Percentiles rank a stretch among this genome's conserved stretches.
Conservation (phyloP, 148 eudicot species). For the Camellia japonica region DNA sequence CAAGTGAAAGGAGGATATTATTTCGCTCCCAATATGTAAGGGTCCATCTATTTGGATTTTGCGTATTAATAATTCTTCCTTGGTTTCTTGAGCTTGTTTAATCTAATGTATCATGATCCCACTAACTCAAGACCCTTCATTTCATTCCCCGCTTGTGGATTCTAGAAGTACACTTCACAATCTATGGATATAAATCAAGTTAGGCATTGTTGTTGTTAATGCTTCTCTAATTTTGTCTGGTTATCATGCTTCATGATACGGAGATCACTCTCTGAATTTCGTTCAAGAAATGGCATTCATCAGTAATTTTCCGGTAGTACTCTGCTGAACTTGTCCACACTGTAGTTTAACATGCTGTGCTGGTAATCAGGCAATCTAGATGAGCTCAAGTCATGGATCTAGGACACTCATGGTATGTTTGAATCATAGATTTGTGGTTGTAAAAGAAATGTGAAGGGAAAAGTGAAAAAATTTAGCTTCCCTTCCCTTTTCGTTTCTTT, state of each 20-base stretch:
- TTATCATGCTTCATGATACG: background rate
- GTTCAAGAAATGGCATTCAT: background rate
- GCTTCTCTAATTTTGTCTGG: background rate
- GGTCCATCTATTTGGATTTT: background rate
- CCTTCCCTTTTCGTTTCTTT: too few species aligned
- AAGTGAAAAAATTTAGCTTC: too few species aligned
- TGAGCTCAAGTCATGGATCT: background rate
- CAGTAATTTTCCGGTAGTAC: background rate
- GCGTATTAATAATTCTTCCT: background rate
- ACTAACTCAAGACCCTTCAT: background rate
- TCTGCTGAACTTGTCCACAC: background rate
- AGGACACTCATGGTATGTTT: too few species aligned
- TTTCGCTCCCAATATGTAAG: slow-evolving; percentile 90
- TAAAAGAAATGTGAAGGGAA: too few species aligned
- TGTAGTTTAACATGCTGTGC: background rate
- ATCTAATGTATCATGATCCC: background rate
- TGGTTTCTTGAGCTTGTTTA: background rate
- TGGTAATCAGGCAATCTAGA: background rate
- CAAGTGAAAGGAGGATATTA: slow-evolving; percentile 83
- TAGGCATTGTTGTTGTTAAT: background rate
- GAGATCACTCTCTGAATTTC: background rate
- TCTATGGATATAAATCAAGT: background rate
- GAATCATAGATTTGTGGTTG: too few species aligned
- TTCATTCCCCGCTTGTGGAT: background rate
- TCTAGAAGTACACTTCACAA: background rate